Conservation (phyloP, 805 yeast species). For the Candida awuae region DNA sequence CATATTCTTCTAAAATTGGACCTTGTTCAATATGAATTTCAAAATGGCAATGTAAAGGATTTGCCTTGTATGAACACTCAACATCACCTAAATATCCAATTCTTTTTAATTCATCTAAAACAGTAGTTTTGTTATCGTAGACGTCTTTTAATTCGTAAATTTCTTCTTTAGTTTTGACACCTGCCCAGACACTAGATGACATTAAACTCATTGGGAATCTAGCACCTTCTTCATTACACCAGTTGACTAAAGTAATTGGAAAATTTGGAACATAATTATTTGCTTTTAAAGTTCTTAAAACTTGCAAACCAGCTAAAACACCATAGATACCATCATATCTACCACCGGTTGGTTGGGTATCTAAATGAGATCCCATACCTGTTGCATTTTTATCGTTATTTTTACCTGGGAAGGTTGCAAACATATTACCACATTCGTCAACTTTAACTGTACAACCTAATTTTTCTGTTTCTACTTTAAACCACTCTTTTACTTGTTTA, state of each 20-base stretch:
- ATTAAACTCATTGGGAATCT: conserved; percentile 63
- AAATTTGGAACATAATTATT: conserved; percentile 51
- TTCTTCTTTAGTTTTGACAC: conserved; percentile 36
- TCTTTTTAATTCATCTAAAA: conserved; percentile 45
- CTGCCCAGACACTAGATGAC: conserved; percentile 65
- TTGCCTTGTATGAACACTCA: conserved; percentile 39
- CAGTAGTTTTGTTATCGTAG: conserved; percentile 42
- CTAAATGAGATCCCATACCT: conserved; percentile 67
- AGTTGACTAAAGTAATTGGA: conserved; percentile 56
- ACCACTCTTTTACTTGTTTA: conserved; percentile 60
- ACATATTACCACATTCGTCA: conserved; percentile 63
- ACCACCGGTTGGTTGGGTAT: conserved; percentile 75
- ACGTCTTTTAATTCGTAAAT: conserved; percentile 47
- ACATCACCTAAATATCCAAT: conserved; percentile 55
- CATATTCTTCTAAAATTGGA: conserved; percentile 52
- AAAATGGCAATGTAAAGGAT: conserved; percentile 60
- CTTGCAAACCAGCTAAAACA: conserved; percentile 59
- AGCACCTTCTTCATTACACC: conserved; percentile 80
- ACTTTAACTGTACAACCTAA: conserved; percentile 52
- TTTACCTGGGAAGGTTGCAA: conserved; percentile 56
- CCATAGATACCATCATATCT: conserved; percentile 69
- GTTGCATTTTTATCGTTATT: conserved; percentile 40
- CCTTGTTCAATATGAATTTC: conserved; percentile 77
- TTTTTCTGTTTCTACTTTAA: conserved; percentile 39
- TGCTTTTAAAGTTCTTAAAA: conserved; percentile 55